Conservation (phyloP, 1,284 basidiomycete species). For the Apiotrichum brassicae region DNA sequence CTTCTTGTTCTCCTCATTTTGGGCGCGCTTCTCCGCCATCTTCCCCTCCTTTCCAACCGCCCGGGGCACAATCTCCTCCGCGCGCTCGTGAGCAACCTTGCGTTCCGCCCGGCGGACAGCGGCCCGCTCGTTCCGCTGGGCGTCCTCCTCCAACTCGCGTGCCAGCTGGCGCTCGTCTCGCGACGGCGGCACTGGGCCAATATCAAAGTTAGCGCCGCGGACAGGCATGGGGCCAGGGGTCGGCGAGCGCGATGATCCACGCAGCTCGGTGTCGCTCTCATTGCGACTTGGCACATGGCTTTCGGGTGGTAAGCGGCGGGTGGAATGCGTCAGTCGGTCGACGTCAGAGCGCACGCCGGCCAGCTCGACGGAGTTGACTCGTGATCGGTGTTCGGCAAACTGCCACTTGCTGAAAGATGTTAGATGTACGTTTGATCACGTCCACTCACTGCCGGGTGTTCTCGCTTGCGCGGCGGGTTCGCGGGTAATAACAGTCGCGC, state of each 20-base stretch:
- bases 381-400: constrained; percentile 29
- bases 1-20: constrained; percentile 39
- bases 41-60: constrained; percentile 38
- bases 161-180: constrained; percentile 39
- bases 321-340: constrained; percentile 12
- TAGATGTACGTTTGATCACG: too few species aligned
- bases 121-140: constrained; percentile 7
- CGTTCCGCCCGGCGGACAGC: constrained; percentile 25
- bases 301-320: not conserved
- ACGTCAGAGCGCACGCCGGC: constrained; percentile 12
- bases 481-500: constrained; percentile 26
- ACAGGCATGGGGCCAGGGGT: constrained; percentile 4
- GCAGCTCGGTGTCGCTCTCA: constrained; percentile 7
- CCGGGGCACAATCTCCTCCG: constrained; percentile 40
- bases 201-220: not conserved
- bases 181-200: not conserved
- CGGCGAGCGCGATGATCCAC: constrained; percentile 2
- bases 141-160: constrained; percentile 26
- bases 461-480: constrained; percentile 21
- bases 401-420: constrained; percentile 36
- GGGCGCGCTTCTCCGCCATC: constrained; percentile 41
- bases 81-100: constrained; percentile 23
- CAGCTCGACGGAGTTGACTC: constrained; percentile 22
- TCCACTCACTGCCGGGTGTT: constrained; percentile 32
- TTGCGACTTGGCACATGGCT: not conserved